These are phyloP conservation scores for Talaromyces ruber DNA, from an alignment of 495 filamentous ascomycete genomes.

Conservation along the genomic window DNA sequence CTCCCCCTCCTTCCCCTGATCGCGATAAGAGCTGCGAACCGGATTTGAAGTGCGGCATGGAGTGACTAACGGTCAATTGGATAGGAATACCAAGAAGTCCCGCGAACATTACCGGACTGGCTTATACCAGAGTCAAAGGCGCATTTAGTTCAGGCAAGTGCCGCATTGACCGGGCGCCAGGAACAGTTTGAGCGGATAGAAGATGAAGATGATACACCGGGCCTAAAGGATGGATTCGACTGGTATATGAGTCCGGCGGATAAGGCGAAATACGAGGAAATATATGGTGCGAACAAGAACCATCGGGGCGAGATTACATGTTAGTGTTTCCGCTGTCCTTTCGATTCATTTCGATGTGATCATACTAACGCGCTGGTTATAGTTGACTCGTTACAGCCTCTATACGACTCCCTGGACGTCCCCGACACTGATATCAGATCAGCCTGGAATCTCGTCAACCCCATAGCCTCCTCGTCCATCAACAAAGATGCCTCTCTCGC, in stretches of 20 bases:
- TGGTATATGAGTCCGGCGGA: slow-evolving; percentile 97
- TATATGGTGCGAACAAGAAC: slow-evolving; percentile 84
- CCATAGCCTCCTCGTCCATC: slow-evolving; percentile 64
- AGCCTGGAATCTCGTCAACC: slow-evolving; percentile 97
- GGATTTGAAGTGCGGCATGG: neutral
- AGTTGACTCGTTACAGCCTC: slow-evolving; percentile 73
- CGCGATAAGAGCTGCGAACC: neutral
- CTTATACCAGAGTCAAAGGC: slow-evolving; percentile 94
- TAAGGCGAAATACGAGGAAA: slow-evolving; percentile 88
- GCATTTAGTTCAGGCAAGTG: slow-evolving; percentile 84
- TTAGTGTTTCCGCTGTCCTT: slow-evolving; percentile 27
- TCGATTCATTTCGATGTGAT: neutral
- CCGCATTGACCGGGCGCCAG: slow-evolving; percentile 67
- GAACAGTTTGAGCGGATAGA: slow-evolving; percentile 72
- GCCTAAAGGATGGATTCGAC: slow-evolving; percentile 92
- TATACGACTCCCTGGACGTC: slow-evolving; percentile 88
- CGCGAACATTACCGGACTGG: slow-evolving; percentile 79
- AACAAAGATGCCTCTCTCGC: slow-evolving; percentile 91
- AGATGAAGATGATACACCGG: slow-evolving; percentile 67
- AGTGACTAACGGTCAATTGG: neutral
- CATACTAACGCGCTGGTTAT: slow-evolving; percentile 5
- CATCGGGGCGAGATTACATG: slow-evolving; percentile 78
- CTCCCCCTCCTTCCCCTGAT: neutral
- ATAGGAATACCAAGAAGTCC: slow-evolving; percentile 84
- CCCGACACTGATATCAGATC: slow-evolving; percentile 90